Evolutionary conservation across 2,329 filamentous ascomycete species (phyloP).

Genomic region (Rachicladosporium sp.): DNA sequence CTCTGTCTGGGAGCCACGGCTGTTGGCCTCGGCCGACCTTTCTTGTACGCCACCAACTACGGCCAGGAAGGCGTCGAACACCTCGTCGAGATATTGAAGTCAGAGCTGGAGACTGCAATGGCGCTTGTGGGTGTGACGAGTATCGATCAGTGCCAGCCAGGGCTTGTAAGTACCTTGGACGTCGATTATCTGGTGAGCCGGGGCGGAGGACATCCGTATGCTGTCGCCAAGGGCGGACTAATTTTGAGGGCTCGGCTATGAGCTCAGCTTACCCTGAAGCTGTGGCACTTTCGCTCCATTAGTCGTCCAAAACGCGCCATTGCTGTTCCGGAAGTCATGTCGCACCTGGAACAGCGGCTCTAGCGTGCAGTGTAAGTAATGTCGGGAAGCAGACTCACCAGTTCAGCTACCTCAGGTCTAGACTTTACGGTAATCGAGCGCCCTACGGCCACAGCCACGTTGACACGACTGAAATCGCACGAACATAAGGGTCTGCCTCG

Average conservation of each 20-base stretch:
- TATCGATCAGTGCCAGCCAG: slow-evolving; percentile 47
- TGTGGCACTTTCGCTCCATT: no score
- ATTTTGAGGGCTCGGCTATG: slow-evolving; percentile 5
- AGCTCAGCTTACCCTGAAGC: no score
- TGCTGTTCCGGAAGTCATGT: no score
- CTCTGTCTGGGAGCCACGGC: slow-evolving; percentile 30
- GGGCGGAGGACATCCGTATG: slow-evolving; percentile 15
- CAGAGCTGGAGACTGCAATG: slow-evolving; percentile 53
- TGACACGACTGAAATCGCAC: no score
- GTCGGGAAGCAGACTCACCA: no score
- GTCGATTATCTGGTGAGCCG: slow-evolving; percentile 37
- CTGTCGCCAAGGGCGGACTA: slow-evolving; percentile 11
- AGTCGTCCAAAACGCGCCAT: no score
- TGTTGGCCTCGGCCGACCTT: slow-evolving; percentile 46
- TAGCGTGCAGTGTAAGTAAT: no score
- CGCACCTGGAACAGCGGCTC: no score
- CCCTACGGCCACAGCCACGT: no score
- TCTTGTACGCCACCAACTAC: slow-evolving; percentile 45
- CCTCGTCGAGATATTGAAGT: slow-evolving; percentile 19
- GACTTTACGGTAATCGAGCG: no score
- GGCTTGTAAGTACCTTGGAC: slow-evolving; percentile 42
- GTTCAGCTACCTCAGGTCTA: no score
- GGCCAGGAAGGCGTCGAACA: slow-evolving; percentile 43
- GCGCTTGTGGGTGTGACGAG: slow-evolving; percentile 50
- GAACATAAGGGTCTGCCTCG: no score